Percentiles rank a stretch among this genome's conserved stretches.
These are phyloP conservation scores for Leucosporidium yakuticum DNA, from an alignment of 768 basidiomycete species.

Conservation along the genomic window DNA sequence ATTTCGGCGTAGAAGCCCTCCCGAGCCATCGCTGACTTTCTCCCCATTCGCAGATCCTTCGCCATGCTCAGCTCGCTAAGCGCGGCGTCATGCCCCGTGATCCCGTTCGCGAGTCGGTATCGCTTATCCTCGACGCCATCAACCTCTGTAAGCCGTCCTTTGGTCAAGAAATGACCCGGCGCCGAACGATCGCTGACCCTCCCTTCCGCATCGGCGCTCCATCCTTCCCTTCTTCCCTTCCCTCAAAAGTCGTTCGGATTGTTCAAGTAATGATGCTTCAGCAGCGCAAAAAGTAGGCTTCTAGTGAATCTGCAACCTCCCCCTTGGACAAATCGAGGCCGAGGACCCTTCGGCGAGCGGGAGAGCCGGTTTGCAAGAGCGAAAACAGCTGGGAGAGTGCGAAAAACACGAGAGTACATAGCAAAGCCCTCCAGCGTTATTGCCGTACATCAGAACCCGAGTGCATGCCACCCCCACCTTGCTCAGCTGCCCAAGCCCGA, in stretches of 20 bases:
- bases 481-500: too few relatives aligned
- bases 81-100: constrained; percentile 61
- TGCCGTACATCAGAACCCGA: too few relatives aligned
- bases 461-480: too few relatives aligned
- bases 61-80: constrained; percentile 68
- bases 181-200: not conserved
- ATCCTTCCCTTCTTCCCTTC: too few relatives aligned
- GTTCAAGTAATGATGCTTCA: constrained; percentile 29
- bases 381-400: too few relatives aligned
- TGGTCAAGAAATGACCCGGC: too few relatives aligned
- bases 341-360: too few relatives aligned
- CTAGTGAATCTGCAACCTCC: too few relatives aligned
- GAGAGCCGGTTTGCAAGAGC: too few relatives aligned
- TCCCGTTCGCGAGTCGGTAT: constrained; percentile 49
- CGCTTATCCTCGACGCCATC: constrained; percentile 62
- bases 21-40: not conserved
- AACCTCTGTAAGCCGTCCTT: constrained; percentile 58
- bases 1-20: not conserved
- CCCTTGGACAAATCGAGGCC: too few relatives aligned
- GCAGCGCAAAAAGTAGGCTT: constrained; percentile 18
- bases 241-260: not conserved
- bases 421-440: too few relatives aligned
- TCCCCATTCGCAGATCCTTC: constrained; percentile 31
- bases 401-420: too few relatives aligned
- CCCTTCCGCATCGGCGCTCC: not conserved